These are phyloP conservation scores for Candida freyschussii DNA, from an alignment of 1,139 yeast genomes.

Conservation along the genomic window DNA sequence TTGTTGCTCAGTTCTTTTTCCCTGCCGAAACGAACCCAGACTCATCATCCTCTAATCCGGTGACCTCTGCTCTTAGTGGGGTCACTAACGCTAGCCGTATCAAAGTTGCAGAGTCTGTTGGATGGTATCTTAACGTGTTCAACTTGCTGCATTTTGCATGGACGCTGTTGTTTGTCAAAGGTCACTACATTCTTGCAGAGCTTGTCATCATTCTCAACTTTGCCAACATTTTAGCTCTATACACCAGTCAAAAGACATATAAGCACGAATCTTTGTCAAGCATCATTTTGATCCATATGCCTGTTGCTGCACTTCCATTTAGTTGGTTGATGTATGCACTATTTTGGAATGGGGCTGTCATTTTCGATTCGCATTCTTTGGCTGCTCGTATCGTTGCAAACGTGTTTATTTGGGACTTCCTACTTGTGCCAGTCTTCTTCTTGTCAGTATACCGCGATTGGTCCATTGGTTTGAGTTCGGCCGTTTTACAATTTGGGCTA, in stretches of 20 bases:
- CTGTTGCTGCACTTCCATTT: slow-evolving; percentile 66
- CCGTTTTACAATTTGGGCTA: slow-evolving; percentile 56
- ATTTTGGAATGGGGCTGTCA: slow-evolving; percentile 82
- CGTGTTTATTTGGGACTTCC: slow-evolving; percentile 71
- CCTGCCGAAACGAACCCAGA: slow-evolving; percentile 29
- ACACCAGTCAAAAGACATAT: slow-evolving; percentile 53
- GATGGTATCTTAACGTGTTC: slow-evolving; percentile 59
- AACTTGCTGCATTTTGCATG: slow-evolving; percentile 58
- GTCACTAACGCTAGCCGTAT: slow-evolving; percentile 22
- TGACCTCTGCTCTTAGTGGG: slow-evolving; percentile 6
- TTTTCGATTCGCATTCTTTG: slow-evolving; percentile 40
- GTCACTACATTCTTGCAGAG: slow-evolving; percentile 52
- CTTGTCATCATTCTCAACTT: slow-evolving; percentile 52
- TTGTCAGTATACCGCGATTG: slow-evolving; percentile 63
- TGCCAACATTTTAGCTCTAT: slow-evolving; percentile 50
- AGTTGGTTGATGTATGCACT: slow-evolving; percentile 69
- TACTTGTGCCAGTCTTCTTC: slow-evolving; percentile 57
- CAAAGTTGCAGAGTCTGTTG: slow-evolving; percentile 36
- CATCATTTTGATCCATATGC: slow-evolving; percentile 45
- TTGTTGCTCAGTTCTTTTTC: slow-evolving; percentile 47
- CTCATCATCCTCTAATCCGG: slow-evolving; percentile 7
- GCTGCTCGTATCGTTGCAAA: slow-evolving; percentile 69
- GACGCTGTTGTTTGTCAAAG: slow-evolving; percentile 53
- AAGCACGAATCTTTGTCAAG: slow-evolving; percentile 45
- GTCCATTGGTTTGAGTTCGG: slow-evolving; percentile 58